A percentile compares a stretch with the other conserved stretches of the same genome.
These are phyloP conservation scores for Aegle marmelos DNA, from an alignment of 345 rosid genomes.

Conservation along the genomic window DNA sequence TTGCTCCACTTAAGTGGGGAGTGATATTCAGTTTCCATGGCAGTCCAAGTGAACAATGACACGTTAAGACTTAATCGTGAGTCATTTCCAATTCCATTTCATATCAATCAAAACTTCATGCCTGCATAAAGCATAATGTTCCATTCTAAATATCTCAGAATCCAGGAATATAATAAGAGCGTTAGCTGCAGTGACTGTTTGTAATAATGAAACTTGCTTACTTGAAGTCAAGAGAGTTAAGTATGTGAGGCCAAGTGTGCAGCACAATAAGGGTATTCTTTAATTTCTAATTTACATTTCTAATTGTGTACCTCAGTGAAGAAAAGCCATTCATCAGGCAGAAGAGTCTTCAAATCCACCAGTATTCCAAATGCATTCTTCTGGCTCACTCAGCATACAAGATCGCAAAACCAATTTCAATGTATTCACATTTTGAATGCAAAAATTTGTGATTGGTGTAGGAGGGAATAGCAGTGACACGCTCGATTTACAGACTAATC, in stretches of 20 bases:
- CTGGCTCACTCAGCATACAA: not conserved
- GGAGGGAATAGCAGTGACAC: not conserved
- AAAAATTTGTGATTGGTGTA: not conserved
- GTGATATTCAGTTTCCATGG: not conserved
- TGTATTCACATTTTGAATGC: not conserved
- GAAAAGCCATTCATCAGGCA: not conserved
- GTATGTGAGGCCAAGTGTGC: not conserved
- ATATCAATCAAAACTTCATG: not conserved
- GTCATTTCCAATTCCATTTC: not conserved
- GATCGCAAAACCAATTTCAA: not conserved
- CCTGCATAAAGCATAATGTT: not conserved
- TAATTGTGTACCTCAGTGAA: not conserved
- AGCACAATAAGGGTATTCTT: not conserved
- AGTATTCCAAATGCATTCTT: not conserved
- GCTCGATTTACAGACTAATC: not conserved
- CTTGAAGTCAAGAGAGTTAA: not conserved
- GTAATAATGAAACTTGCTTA: not conserved
- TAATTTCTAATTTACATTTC: not conserved
- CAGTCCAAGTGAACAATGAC: not conserved
- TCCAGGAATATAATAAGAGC: not conserved
- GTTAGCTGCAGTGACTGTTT: not conserved
- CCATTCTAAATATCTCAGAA: not conserved
- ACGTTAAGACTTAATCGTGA: not conserved
- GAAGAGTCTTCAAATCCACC: not conserved
- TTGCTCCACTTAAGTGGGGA: rapidly evolving